Base-by-base conservation (phyloP, 768 basidiomycete species). In the Grammothele lineata region DNA sequence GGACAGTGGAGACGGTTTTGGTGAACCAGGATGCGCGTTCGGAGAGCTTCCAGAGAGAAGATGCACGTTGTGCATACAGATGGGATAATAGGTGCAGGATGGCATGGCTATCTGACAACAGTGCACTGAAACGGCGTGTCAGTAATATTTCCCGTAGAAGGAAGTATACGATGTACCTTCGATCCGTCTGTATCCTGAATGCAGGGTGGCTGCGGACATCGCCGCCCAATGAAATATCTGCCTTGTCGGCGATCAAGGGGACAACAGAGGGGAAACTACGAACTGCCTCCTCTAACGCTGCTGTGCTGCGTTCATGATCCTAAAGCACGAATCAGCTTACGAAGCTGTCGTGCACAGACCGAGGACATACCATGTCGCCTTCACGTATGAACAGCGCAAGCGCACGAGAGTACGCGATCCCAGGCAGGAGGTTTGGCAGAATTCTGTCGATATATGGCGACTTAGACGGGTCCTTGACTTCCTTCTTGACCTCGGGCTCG, bases 231-330 rank as follows among this genome's bases (percentile, higher is more conserved):
- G 70, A 60, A 3, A 85, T 76, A 15, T 93, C 92, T 7, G 87
- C 74, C 62, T 92, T 93, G 62, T 95, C 91, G 2, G 90, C 89
- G 1, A 97, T 67, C 5, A 94, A 71, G 0, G 86, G 84, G 0
- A 93, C 76, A 2, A 95, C 73, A 1, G 85, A 80, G 0, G 95
- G 95, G 64, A 90, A 97, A 0, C 76, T 75, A 5, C 75, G 59
- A 9, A 93, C 77, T 0, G 94, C 94, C 18, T 86, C 77, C 42
- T 73, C 71, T 27, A 98, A 70, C 0, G 86, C 89, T 21, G 68
- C 68, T 0, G 83, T 85, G 55, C 88, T 87, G 41, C 71, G 66
- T 18, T 70, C 67, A 54, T 80, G 75, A 11, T 24, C 24, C 51
- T 53, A 23, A 24, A 35, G 2, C 18, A 9, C 32, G 46, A 19